These are phyloP conservation scores for Trichosporon sp. DNA, from an alignment of 1,284 basidiomycete genomes.

Conservation along the genomic window DNA sequence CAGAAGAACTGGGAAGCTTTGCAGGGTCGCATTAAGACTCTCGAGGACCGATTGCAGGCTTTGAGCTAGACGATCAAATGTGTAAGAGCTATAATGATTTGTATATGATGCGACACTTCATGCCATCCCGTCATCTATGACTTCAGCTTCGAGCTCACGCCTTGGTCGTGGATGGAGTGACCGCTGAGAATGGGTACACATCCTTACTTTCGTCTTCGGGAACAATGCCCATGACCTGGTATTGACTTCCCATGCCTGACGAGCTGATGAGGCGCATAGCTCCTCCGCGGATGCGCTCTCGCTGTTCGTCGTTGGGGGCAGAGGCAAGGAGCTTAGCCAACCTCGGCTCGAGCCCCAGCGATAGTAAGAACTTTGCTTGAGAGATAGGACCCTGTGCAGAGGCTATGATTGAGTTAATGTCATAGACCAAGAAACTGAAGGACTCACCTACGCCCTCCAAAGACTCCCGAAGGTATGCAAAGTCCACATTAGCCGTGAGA, in stretches of 20 bases:
- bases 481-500: conserved; percentile 93
- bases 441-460: conserved; percentile 59
- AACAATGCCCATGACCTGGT: conserved; percentile 53
- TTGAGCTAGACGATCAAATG: neutral
- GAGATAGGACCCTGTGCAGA: conserved; percentile 60
- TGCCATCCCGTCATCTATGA: neutral
- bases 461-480: conserved; percentile 76
- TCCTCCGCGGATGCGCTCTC: conserved; percentile 48
- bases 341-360: conserved; percentile 63
- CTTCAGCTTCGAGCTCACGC: neutral
- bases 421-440: neutral
- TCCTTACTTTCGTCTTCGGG: conserved; percentile 24
- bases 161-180: too few species aligned
- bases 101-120: neutral
- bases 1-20: conserved; percentile 62
- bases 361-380: conserved; percentile 65
- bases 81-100: neutral
- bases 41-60: conserved; percentile 47
- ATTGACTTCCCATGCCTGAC: conserved; percentile 56
- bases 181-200: conserved; percentile 45
- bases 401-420: conserved; percentile 40
- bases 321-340: conserved; percentile 57
- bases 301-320: conserved; percentile 50
- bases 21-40: conserved; percentile 53
- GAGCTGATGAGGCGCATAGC: conserved; percentile 54